Percentiles rank a stretch among this genome's conserved stretches.
Evolutionary conservation across 106 monocot species (phyloP).

Genomic region (Dioscorea alata): DNA sequence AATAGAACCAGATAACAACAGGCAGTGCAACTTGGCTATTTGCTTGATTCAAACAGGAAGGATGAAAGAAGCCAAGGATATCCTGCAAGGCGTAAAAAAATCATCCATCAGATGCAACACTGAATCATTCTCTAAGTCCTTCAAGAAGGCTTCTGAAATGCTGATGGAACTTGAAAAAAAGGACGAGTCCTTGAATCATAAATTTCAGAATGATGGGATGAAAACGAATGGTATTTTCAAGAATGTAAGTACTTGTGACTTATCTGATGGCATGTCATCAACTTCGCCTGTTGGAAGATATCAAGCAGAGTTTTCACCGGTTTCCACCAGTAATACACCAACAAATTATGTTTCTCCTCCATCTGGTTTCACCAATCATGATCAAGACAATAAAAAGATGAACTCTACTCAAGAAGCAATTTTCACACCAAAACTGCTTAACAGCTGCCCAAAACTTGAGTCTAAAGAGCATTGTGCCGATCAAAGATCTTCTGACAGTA

Average conservation of each 20-base stretch:
- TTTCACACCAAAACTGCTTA: not conserved
- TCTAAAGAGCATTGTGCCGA: not conserved
- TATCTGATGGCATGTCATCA: not conserved
- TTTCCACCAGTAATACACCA: not conserved
- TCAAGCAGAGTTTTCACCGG: not conserved
- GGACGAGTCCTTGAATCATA: not conserved
- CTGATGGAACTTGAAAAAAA: conserved; percentile 11
- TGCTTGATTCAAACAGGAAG: conserved; percentile 27
- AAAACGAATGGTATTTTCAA: not conserved
- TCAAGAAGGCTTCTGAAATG: conserved; percentile 10
- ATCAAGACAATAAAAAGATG: not conserved
- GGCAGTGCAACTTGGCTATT: conserved; percentile 27
- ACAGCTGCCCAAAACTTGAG: not conserved
- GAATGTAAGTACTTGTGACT: not conserved
- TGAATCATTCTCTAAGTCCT: conserved; percentile 14
- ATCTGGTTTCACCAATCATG: not conserved
- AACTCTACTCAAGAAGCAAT: not conserved
- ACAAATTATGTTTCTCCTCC: not conserved
- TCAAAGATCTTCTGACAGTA: not conserved
- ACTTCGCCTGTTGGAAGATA: not conserved
- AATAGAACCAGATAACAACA: conserved; percentile 19
- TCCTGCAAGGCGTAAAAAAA: conserved; percentile 8
- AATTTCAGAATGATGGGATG: not conserved
- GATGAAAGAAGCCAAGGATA: conserved; percentile 19
- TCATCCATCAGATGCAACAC: conserved; percentile 2